A percentile compares a stretch with the other conserved stretches of the same genome.
These are phyloP conservation scores for Crassisporium funariophilum DNA, from an alignment of 768 basidiomycete genomes.

Conservation along the genomic window DNA sequence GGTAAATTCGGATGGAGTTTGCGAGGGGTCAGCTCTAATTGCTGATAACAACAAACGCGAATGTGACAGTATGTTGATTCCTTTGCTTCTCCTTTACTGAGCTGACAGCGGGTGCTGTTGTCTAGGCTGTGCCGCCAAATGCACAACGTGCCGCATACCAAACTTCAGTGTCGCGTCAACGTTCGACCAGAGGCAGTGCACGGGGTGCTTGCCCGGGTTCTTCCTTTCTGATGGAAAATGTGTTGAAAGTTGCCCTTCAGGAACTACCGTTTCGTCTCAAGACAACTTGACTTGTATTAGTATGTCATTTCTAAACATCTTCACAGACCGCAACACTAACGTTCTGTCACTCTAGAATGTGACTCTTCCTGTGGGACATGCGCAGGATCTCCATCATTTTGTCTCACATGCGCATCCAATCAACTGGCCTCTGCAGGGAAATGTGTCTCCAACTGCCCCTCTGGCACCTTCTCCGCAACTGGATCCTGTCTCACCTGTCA, in stretches of 20 bases:
- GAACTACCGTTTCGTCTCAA: constrained; percentile 69
- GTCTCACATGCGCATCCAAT: constrained; percentile 68
- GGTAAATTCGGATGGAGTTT: constrained; percentile 67
- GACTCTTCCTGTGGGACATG: constrained; percentile 75
- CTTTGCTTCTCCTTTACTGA: background rate
- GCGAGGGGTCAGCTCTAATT: constrained; percentile 63
- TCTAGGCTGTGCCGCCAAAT: constrained; percentile 75
- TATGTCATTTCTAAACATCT: constrained; percentile 29
- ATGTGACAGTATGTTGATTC: constrained; percentile 67
- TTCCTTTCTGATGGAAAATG: constrained; percentile 74
- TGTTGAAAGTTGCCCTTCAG: constrained; percentile 67
- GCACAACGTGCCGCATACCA: constrained; percentile 73
- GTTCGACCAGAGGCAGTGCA: constrained; percentile 68
- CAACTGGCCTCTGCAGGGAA: constrained; percentile 70
- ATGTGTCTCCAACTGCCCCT: constrained; percentile 74
- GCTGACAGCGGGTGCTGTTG: constrained; percentile 6
- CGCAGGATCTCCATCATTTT: constrained; percentile 65
- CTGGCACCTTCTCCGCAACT: constrained; percentile 64
- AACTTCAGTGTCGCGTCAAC: constrained; percentile 69
- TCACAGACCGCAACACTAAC: too few species aligned
- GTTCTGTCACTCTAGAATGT: constrained; percentile 67
- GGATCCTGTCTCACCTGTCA: constrained; percentile 75
- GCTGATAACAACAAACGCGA: constrained; percentile 78
- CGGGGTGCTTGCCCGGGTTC: constrained; percentile 75
- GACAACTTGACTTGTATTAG: constrained; percentile 74